A percentile compares a stretch with the other conserved stretches of the same genome.
Conservation (phyloP, 2,329 filamentous ascomycete genomes). For the Aquanectria penicillioides region DNA sequence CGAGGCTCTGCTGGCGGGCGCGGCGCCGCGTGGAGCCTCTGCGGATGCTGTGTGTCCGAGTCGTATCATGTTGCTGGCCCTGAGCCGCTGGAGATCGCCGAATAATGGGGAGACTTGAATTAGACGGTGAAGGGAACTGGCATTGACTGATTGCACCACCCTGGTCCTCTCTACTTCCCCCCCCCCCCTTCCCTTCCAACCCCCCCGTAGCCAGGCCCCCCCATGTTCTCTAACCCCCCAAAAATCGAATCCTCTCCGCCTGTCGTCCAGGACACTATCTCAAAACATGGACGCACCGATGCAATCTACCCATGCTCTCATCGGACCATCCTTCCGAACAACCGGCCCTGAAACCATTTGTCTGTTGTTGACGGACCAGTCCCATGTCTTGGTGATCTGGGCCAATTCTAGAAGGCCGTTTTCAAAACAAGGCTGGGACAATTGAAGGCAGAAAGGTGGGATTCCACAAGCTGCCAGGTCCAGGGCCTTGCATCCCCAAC, state of each 20-base stretch:
- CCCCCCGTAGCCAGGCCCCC: not conserved
- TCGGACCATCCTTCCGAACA: conserved; percentile 12
- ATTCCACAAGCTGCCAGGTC: conserved; percentile 17
- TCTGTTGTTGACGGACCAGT: not conserved
- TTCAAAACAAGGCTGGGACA: conserved; percentile 5
- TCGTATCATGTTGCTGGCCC: conserved; percentile 20
- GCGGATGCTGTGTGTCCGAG: conserved; percentile 21
- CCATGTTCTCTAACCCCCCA: no score
- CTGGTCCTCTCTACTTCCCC: not conserved
- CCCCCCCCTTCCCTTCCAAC: not conserved
- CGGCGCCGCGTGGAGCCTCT: conserved; percentile 20
- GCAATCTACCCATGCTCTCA: no score
- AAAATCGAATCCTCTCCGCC: not conserved
- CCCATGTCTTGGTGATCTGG: conserved; percentile 4
- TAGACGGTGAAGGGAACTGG: conserved; percentile 18
- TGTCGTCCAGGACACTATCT: conserved; percentile 5
- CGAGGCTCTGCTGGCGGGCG: conserved; percentile 21
- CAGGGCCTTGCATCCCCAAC: conserved; percentile 1
- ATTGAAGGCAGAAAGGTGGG: conserved; percentile 4
- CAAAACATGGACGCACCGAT: no score
- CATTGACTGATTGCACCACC: conserved; percentile 10
- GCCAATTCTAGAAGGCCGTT: conserved; percentile 14
- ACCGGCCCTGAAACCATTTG: conserved; percentile 16
- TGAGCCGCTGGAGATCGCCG: conserved; percentile 20
- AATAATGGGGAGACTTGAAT: conserved; percentile 20